Base-by-base conservation (phyloP, 768 basidiomycete species). In the Symmetrospora coprosmae region DNA sequence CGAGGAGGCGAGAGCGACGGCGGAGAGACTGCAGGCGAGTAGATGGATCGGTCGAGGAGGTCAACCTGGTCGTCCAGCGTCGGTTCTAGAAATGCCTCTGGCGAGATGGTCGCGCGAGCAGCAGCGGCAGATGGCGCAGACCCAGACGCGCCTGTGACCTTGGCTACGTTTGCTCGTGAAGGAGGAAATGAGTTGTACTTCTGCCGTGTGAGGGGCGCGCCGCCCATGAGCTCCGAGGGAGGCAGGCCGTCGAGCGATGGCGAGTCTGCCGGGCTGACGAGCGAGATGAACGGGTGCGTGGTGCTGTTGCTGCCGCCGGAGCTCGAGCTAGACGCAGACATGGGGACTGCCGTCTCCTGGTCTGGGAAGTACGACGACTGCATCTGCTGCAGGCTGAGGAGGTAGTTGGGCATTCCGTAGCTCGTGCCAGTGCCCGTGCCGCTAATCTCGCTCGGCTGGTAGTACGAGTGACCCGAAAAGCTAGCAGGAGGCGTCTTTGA, bases 21-120 rank as follows among this genome's bases (percentile, higher is more conserved):
- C 4, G 55, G 55, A 17, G 55, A 58, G 14, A 45, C 21, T 19
- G 55, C 55, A 8, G 55, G 55, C 19, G 55, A 58, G 40, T 58
- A 58, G 41, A 34, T 58, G 25, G 31, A 33, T 25, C 41, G 30
- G 25, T 58, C 55, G 14, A 40, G 40, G 23, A 43, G 55, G 37
- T 58, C 55, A 7, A 50, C 38, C 14, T 50, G 34, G 17, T 35
- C 49, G 25, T 50, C 34, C 16, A 50, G 25, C 14, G 49, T 27
- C 11, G 49, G 49, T 28, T 35, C 27, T 7, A 50, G 23, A 28
- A 23, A 30, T 21, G n/a, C 16, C 35, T 27, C 4, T 31, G 30
- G 49, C 7, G 33, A 5, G 11, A 23, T 23, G 8, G 35, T 40
- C 35, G 13, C 51, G 25, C 40, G n/a, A n/a, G 37, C 23, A 28